Conservation (phyloP, 768 basidiomycete species). For the Pleurotus giganteus region DNA sequence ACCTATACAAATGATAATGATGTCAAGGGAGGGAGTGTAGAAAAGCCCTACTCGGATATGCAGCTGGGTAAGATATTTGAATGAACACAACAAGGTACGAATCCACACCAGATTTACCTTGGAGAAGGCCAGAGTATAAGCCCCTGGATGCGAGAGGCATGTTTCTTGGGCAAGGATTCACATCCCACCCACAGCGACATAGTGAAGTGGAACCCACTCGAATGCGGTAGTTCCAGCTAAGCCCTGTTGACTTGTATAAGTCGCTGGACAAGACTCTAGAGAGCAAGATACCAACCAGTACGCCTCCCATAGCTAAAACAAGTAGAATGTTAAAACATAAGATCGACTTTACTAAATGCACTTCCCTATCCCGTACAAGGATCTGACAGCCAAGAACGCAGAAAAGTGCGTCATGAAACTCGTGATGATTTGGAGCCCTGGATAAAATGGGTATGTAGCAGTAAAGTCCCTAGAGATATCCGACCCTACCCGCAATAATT, state of each 20-base stretch:
- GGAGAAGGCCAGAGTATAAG: constrained; percentile 16
- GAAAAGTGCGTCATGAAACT: constrained; percentile 56
- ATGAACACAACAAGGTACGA: background rate
- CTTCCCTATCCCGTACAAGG: constrained; percentile 50
- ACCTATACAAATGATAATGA: background rate
- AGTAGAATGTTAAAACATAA: background rate
- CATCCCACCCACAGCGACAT: background rate
- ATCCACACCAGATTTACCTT: constrained; percentile 2
- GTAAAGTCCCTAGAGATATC: background rate
- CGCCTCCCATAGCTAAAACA: constrained; percentile 16
- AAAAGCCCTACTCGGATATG: constrained; percentile 10
- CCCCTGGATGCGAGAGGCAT: constrained; percentile 14
- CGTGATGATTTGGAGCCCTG: constrained; percentile 52
- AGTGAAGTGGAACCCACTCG: background rate
- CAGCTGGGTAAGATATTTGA: constrained; percentile 1
- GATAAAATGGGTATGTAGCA: constrained; percentile 27
- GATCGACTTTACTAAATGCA: background rate
- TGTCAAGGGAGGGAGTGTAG: too few species aligned
- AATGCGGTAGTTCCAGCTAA: constrained; percentile 2
- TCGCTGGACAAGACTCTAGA: background rate
- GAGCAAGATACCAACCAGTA: constrained; percentile 6
- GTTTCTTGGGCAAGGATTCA: background rate
- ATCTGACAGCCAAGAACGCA: constrained; percentile 59
- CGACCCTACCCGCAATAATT: constrained; percentile 13
- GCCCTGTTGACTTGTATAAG: background rate